phyloP scores from a whole-genome alignment of 2,329 filamentous ascomycete species.

The Trichoderma atrobrunneum region DNA sequence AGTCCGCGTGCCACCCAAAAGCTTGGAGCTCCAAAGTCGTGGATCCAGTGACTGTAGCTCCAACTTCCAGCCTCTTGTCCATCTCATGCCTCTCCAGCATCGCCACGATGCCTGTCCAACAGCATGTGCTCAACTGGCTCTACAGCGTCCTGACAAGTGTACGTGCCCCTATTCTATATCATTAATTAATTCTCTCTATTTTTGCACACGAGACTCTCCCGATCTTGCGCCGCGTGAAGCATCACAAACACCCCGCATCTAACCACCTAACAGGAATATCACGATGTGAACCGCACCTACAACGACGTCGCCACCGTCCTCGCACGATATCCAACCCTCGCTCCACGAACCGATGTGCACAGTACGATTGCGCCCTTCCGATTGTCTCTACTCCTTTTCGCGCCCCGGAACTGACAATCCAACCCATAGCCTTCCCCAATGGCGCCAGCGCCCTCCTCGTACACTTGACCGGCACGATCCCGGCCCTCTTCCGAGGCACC shows the following conservation, averaged over 20 bases:
- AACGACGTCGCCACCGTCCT: constrained; percentile 84
- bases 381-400: not conserved
- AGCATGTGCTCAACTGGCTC: constrained; percentile 91
- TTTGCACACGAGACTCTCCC: not conserved
- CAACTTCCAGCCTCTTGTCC: not conserved
- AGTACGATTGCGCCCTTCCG: constrained; percentile 55
- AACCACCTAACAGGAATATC: constrained; percentile 68
- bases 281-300: constrained; percentile 88
- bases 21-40: not conserved
- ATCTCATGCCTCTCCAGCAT: constrained; percentile 3
- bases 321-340: constrained; percentile 73
- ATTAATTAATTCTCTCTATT: not conserved
- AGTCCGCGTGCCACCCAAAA: not conserved
- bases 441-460: constrained; percentile 83
- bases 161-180: constrained; percentile 26
- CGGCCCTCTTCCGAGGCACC: constrained; percentile 84
- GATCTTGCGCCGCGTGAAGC: not conserved
- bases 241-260: not conserved
- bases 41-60: not conserved
- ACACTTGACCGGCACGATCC: constrained; percentile 80
- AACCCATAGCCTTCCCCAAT: constrained; percentile 72
- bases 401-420: constrained; percentile 13
- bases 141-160: constrained; percentile 85
- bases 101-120: constrained; percentile 65
- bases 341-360: constrained; percentile 89